phyloP scores from a whole-genome alignment of 768 basidiomycete genomes.

The Amanita molliuscula region DNA sequence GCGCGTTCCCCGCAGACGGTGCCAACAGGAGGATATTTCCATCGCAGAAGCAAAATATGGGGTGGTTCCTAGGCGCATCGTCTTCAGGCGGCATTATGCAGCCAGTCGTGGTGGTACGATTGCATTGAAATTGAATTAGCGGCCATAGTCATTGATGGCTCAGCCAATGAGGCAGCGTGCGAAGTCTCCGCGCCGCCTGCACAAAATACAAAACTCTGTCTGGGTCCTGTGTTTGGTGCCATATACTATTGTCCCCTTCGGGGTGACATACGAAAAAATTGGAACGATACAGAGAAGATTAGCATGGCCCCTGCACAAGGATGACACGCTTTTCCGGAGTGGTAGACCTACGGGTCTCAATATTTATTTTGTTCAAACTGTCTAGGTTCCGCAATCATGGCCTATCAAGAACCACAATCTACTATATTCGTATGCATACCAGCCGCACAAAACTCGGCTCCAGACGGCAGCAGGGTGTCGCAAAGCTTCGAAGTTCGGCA shows the following conservation, averaged over 20 bases:
- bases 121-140: too few species aligned
- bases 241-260: slow-evolving; percentile 55
- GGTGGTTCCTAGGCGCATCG: background rate
- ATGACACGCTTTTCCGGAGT: slow-evolving; percentile 99
- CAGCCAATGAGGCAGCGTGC: too few species aligned
- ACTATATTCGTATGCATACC: background rate
- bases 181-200: too few species aligned
- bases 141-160: too few species aligned
- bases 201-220: slow-evolving; percentile 15
- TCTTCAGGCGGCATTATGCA: background rate
- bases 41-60: background rate
- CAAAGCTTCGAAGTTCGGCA: slow-evolving; percentile 21
- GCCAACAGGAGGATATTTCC: background rate
- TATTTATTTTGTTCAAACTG: slow-evolving; percentile 50
- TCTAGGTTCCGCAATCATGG: too few species aligned
- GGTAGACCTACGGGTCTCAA: slow-evolving; percentile 58
- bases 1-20: background rate
- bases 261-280: slow-evolving; percentile 97
- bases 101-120: too few species aligned
- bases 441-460: slow-evolving; percentile 11
- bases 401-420: background rate
- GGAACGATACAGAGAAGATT: slow-evolving; percentile 99
- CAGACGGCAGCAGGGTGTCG: slow-evolving; percentile 4
- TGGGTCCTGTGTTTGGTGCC: background rate
- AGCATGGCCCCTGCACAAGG: slow-evolving; percentile 99